phyloP scores from a whole-genome alignment of 2,329 filamentous ascomycete species.

The Neoascochyta sp. region DNA sequence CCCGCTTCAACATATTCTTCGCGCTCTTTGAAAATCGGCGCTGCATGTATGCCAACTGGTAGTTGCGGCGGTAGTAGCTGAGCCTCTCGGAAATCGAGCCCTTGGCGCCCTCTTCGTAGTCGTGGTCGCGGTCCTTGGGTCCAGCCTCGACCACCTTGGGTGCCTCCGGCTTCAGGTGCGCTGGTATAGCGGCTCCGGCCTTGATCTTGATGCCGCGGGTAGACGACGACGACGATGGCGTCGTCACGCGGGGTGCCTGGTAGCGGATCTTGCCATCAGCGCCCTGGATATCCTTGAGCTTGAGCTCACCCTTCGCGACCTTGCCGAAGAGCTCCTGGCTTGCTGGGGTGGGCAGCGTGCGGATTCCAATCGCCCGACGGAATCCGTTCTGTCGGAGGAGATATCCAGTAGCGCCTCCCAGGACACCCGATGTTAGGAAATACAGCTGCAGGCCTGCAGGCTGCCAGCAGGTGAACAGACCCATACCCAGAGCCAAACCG shows the following conservation, averaged over 20 bases:
- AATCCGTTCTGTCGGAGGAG: conserved; percentile 38
- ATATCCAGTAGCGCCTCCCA: conserved; percentile 41
- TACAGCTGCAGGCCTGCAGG: conserved; percentile 60
- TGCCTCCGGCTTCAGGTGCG: conserved; percentile 18
- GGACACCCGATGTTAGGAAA: conserved; percentile 50
- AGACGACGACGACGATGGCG: conserved; percentile 4
- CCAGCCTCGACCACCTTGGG: conserved; percentile 13
- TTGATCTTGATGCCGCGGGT: conserved; percentile 22
- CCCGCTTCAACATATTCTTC: conserved; percentile 11
- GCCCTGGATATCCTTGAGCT: conserved; percentile 19
- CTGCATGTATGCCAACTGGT: conserved; percentile 16
- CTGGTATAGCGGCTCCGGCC: conserved; percentile 18
- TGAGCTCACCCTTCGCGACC: conserved; percentile 25
- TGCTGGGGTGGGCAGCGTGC: conserved; percentile 17
- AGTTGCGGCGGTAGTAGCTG: conserved; percentile 27
- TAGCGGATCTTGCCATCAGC: conserved; percentile 27
- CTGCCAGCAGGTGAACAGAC: conserved; percentile 53
- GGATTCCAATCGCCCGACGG: conserved; percentile 38
- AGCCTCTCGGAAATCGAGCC: conserved; percentile 18
- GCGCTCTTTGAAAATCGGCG: conserved; percentile 13
- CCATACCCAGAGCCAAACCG: conserved; percentile 52
- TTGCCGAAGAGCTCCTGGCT: conserved; percentile 26
- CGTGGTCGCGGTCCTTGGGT: conserved; percentile 20
- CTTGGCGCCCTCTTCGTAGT: conserved; percentile 20
- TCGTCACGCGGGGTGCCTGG: conserved; percentile 20